Evolutionary conservation across 805 yeast genomes (phyloP).

Genomic region (Nematodospora valgi): DNA sequence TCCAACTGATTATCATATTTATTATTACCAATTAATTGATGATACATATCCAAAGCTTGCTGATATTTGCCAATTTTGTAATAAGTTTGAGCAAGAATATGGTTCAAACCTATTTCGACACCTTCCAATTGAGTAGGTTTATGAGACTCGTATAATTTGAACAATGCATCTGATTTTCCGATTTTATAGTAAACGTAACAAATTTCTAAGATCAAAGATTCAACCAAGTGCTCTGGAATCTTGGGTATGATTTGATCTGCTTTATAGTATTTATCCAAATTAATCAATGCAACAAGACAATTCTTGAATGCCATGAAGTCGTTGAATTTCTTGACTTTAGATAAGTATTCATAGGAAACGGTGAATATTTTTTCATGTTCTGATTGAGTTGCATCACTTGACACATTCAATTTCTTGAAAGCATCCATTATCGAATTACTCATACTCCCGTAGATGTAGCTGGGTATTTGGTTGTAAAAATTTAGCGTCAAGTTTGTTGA

Average conservation of each 20-base stretch:
- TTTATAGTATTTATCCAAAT: constrained; percentile 50
- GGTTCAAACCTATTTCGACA: constrained; percentile 36
- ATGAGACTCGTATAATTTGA: constrained; percentile 16
- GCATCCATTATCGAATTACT: constrained; percentile 39
- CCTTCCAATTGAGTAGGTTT: constrained; percentile 12
- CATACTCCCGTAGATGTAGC: constrained; percentile 20
- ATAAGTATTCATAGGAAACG: constrained; percentile 39
- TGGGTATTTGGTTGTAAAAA: too few relatives aligned
- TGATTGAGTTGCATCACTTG: constrained; percentile 16
- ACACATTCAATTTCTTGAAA: constrained; percentile 36
- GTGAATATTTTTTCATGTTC: constrained; percentile 37
- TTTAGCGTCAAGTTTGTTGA: too few relatives aligned
- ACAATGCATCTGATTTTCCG: constrained; percentile 37
- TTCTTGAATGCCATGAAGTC: constrained; percentile 35
- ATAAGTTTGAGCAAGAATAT: constrained; percentile 52
- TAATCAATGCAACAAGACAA: constrained; percentile 57
- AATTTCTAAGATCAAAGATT: constrained; percentile 43
- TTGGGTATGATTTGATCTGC: constrained; percentile 45
- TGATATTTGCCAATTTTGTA: constrained; percentile 44
- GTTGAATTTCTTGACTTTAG: constrained; percentile 33
- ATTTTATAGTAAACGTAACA: constrained; percentile 61
- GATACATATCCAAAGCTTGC: constrained; percentile 47
- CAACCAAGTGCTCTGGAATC: constrained; percentile 34
- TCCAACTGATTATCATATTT: constrained; percentile 47
- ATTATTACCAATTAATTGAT: constrained; percentile 29